phyloP scores from a whole-genome alignment of 257 asterid species.

The Gentiana straminea region DNA sequence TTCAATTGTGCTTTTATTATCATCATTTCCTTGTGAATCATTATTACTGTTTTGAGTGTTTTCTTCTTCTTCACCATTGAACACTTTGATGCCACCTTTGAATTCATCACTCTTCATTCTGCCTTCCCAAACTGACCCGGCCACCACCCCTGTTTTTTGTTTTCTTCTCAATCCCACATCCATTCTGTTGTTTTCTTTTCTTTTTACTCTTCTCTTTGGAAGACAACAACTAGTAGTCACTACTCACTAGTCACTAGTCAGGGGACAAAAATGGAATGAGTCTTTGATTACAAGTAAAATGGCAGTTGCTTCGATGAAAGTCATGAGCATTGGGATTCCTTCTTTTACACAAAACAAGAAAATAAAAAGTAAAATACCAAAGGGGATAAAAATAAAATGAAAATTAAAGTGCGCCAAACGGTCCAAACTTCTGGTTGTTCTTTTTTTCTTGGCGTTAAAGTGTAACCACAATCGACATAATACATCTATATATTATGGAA shows the following conservation, averaged over 20 bases:
- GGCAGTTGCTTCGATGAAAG: conserved; percentile 23
- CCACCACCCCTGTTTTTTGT: conserved; percentile 40
- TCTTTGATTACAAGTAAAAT: conserved; percentile 44
- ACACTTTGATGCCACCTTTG: conserved; percentile 65
- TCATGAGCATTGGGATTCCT: conserved; percentile 35
- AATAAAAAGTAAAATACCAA: conserved; percentile 1
- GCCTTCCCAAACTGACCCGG: conserved; percentile 87
- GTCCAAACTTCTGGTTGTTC: too few species aligned
- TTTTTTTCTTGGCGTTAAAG: too few species aligned
- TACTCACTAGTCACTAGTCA: too few species aligned
- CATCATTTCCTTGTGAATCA: conserved; percentile 16
- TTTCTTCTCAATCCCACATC: conserved; percentile 35
- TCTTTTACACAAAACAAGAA: conserved; percentile 4
- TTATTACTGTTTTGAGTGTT: too few species aligned
- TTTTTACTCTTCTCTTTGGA: conserved; percentile 1
- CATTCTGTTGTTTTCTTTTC: conserved; percentile 21
- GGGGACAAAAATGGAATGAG: conserved; percentile 23
- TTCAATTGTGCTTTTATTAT: conserved; percentile 1
- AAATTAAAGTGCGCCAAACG: neutral
- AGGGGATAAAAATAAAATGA: neutral
- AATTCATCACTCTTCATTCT: conserved; percentile 63
- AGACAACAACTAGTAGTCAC: conserved; percentile 13
- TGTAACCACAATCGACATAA: too few species aligned
- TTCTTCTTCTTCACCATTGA: conserved; percentile 22
- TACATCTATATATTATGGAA: too few species aligned